phyloP scores from a whole-genome alignment of 345 rosid species.

The Syzygium grande region DNA sequence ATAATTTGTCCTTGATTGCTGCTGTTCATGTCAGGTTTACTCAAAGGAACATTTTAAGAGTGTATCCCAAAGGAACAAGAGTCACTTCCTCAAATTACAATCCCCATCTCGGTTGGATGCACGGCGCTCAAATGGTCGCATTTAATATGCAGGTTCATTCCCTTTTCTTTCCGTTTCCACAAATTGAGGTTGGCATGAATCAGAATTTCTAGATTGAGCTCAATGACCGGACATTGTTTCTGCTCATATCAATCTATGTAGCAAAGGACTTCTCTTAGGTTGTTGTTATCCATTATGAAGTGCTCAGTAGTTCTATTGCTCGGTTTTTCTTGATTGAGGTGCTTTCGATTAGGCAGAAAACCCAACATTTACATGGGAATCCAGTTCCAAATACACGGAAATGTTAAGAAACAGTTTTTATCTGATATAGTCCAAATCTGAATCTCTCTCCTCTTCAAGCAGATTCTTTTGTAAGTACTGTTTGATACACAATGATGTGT shows the following conservation, averaged over 20 bases:
- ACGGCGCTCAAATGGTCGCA: slow-evolving; percentile 99
- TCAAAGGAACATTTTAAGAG: slow-evolving; percentile 63
- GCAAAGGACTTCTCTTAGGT: neutral
- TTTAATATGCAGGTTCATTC: slow-evolving; percentile 77
- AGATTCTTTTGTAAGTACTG: neutral
- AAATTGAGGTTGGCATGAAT: neutral
- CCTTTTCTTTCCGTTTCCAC: neutral
- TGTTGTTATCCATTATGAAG: neutral
- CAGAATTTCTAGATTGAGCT: neutral
- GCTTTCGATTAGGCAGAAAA: neutral
- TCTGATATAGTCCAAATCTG: neutral
- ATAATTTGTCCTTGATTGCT: neutral
- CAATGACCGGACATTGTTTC: neutral
- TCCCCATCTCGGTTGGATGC: slow-evolving; percentile 86
- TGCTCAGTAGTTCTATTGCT: neutral
- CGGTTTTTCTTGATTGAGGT: neutral
- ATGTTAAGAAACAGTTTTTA: neutral
- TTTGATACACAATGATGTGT: neutral
- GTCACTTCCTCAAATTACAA: slow-evolving; percentile 84
- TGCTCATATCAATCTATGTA: neutral
- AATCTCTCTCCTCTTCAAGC: neutral
- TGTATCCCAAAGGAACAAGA: slow-evolving; percentile 87
- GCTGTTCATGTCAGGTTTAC: slow-evolving; percentile 43
- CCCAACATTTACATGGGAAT: neutral
- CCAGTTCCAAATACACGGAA: neutral